These are phyloP conservation scores for Aspergillus panamensis DNA, from an alignment of 495 filamentous ascomycete species.

Conservation along the genomic window DNA sequence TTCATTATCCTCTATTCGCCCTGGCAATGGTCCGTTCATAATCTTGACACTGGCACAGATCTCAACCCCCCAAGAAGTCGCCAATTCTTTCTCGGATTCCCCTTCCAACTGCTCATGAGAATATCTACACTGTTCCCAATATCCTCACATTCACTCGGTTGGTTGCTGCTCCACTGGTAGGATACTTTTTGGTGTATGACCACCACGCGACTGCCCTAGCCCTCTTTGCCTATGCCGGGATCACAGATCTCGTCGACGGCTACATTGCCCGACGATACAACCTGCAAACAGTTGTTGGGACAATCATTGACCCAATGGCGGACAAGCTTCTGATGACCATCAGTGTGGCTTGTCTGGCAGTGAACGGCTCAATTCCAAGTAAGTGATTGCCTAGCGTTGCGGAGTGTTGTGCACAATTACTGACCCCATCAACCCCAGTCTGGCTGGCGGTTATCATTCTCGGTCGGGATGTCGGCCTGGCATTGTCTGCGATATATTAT, in stretches of 20 bases:
- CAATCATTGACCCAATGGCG: conserved; percentile 93
- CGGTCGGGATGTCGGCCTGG: conserved; percentile 82
- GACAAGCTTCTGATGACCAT: conserved; percentile 96
- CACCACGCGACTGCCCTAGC: conserved; percentile 72
- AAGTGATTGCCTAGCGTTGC: conserved; percentile 22
- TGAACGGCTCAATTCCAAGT: conserved; percentile 78
- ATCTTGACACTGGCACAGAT: conserved; percentile 14
- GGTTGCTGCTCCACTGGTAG: conserved; percentile 77
- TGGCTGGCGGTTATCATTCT: conserved; percentile 87
- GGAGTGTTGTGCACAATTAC: background rate
- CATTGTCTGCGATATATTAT: conserved; percentile 88
- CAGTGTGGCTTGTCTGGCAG: conserved; percentile 74
- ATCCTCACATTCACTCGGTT: conserved; percentile 85
- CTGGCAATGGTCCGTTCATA: background rate
- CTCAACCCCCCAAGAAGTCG: conserved; percentile 25
- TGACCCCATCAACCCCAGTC: conserved; percentile 43
- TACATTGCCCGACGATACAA: conserved; percentile 86
- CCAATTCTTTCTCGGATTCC: conserved; percentile 50
- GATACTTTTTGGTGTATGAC: conserved; percentile 84
- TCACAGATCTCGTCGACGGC: conserved; percentile 89
- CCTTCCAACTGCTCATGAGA: conserved; percentile 60
- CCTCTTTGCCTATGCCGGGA: conserved; percentile 85
- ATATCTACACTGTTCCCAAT: conserved; percentile 95
- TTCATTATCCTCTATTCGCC: background rate
- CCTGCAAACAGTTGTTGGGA: conserved; percentile 91